Conservation (phyloP, 257 asterid genomes). For the Primulina eburnea region DNA sequence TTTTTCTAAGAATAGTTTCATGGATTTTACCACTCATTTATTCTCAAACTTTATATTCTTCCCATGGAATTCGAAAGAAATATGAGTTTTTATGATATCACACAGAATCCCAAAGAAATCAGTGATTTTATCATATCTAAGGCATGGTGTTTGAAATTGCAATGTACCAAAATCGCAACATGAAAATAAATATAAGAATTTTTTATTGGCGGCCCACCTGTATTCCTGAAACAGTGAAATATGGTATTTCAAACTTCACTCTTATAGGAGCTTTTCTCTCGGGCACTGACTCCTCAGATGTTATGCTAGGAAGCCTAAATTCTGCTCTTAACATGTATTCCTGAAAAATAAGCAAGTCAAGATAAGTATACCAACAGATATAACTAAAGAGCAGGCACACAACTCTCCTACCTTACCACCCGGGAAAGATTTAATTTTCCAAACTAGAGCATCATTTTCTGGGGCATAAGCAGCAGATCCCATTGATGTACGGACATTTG, state of each 20-base stretch:
- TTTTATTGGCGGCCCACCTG: constrained; percentile 56
- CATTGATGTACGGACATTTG: constrained; percentile 95
- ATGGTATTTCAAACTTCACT: constrained; percentile 98
- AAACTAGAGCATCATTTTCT: constrained; percentile 81
- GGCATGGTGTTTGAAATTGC: not conserved
- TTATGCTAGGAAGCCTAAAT: constrained; percentile 91
- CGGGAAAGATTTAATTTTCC: constrained; percentile 98
- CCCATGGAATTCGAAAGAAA: constrained; percentile 1
- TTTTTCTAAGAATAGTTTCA: constrained; percentile 6
- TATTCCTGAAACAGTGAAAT: constrained; percentile 98
- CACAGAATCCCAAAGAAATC: not conserved
- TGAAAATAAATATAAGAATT: not conserved
- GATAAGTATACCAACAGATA: constrained; percentile 14
- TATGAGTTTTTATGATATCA: not conserved
- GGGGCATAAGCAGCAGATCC: constrained; percentile 96
- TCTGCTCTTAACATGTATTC: constrained; percentile 99
- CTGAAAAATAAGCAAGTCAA: constrained; percentile 36
- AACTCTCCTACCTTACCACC: constrained; percentile 84
- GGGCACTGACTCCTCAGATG: constrained; percentile 77
- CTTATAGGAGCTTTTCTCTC: constrained; percentile 98
- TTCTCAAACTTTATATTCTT: not conserved
- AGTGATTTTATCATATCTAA: not conserved
- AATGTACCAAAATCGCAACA: constrained; percentile 12
- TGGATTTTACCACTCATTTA: constrained; percentile 5
- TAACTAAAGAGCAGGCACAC: constrained; percentile 8